Conservation (phyloP, 257 asterid species). For the Solanum peruvianum region DNA sequence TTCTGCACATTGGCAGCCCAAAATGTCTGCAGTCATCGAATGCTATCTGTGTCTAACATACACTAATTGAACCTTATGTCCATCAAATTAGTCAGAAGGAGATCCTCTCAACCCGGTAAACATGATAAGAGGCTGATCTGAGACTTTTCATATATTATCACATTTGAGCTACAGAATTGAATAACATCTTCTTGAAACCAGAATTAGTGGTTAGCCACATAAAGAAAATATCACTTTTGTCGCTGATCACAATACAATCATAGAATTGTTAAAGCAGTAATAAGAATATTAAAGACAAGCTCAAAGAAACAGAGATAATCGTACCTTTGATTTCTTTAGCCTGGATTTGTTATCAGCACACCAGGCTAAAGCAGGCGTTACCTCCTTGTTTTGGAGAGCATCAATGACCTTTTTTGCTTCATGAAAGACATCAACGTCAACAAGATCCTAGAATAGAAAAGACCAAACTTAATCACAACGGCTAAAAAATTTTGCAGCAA, state of each 20-base stretch:
- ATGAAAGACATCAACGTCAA: constrained; percentile 83
- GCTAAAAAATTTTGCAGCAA: neutral
- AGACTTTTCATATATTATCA: neutral
- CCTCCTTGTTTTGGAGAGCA: constrained; percentile 86
- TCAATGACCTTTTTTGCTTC: constrained; percentile 91
- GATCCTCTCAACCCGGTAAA: neutral
- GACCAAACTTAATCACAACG: constrained; percentile 9
- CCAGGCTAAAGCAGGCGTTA: constrained; percentile 94
- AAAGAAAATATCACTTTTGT: neutral
- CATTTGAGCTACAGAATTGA: neutral
- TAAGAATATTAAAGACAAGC: neutral
- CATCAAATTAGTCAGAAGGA: neutral
- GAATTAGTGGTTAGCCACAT: neutral
- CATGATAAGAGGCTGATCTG: neutral
- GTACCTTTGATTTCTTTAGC: constrained; percentile 90
- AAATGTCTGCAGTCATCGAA: neutral
- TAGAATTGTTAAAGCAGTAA: neutral
- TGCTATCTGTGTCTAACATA: neutral
- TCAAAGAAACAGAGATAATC: neutral
- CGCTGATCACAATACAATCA: neutral
- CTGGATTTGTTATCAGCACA: constrained; percentile 94
- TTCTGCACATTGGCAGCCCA: neutral
- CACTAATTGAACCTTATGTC: neutral
- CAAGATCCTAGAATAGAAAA: constrained; percentile 64
- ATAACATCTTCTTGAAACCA: neutral